phyloP scores from a whole-genome alignment of 768 basidiomycete genomes.

The Daedaleopsis nitida region DNA sequence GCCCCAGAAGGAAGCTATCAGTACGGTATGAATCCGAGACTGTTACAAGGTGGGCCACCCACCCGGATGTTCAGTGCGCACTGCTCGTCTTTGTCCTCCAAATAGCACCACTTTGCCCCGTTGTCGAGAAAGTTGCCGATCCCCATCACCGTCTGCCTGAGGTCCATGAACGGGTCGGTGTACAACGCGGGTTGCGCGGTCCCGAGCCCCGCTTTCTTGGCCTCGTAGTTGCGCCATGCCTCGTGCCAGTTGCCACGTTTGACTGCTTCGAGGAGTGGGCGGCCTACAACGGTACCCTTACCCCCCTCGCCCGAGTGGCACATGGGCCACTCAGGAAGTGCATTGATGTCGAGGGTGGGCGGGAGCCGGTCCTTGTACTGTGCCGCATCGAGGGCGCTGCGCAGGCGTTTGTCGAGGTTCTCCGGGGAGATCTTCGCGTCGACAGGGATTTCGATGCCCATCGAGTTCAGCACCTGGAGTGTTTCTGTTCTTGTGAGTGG shows the following conservation, averaged over 20 bases:
- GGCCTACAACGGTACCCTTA: neutral
- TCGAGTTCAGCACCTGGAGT: neutral
- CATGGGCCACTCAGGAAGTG: neutral
- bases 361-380: conserved; percentile 7
- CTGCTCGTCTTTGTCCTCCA: conserved; percentile 15
- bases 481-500: conserved; percentile 5
- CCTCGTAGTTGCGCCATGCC: neutral
- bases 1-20: too few relatives aligned
- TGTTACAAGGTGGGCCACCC: neutral
- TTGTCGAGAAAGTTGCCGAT: conserved; percentile 11
- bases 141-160: conserved; percentile 17
- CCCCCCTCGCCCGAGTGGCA: neutral
- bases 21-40: neutral
- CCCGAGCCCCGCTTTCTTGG: neutral
- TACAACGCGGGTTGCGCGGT: neutral
- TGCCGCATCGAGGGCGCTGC: conserved; percentile 10
- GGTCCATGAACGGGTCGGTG: conserved; percentile 14
- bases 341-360: neutral
- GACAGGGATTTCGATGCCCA: conserved; percentile 18
- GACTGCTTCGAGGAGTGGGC: neutral
- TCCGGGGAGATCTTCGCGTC: conserved; percentile 9
- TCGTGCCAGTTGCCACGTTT: conserved; percentile 1
- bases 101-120: conserved; percentile 5
- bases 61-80: conserved; percentile 13
- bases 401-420: conserved; percentile 15